These are phyloP conservation scores for Cyberlindnera maclurae DNA, from an alignment of 805 yeast species.

Conservation along the genomic window DNA sequence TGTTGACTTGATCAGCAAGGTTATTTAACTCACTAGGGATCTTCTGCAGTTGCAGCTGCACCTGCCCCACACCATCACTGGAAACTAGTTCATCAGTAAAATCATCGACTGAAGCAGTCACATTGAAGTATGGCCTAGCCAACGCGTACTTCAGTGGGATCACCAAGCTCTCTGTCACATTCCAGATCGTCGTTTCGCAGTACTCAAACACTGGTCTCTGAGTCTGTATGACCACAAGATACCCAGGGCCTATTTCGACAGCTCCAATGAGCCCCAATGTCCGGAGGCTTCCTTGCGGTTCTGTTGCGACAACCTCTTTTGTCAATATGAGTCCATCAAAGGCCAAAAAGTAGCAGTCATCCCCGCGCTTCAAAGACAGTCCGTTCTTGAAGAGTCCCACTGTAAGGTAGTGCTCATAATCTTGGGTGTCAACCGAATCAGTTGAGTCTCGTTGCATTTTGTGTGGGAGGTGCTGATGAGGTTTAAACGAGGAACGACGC, in stretches of 20 bases:
- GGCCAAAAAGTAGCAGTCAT: not conserved
- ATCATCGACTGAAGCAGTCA: not conserved
- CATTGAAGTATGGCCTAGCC: conserved; percentile 11
- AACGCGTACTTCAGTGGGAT: conserved; percentile 20
- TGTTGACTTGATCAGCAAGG: conserved; percentile 7
- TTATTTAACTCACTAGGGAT: not conserved
- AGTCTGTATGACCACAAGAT: conserved; percentile 13
- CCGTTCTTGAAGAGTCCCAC: conserved; percentile 12
- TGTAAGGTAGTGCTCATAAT: not conserved
- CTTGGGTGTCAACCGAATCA: not conserved
- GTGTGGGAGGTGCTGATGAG: not conserved
- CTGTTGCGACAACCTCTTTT: no score
- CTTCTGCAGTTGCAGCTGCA: not conserved
- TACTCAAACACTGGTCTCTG: conserved; percentile 12
- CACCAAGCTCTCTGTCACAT: conserved; percentile 14
- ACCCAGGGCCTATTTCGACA: conserved; percentile 23
- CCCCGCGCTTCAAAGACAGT: conserved; percentile 3
- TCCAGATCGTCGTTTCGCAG: conserved; percentile 13
- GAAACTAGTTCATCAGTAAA: not conserved
- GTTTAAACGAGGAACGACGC: not conserved
- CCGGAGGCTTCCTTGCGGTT: conserved; percentile 5
- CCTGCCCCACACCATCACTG: not conserved
- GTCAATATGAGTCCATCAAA: not conserved
- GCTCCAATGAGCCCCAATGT: conserved; percentile 17
- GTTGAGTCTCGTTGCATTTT: not conserved